Percentiles rank a stretch among this genome's conserved stretches.
phyloP scores from a whole-genome alignment of 768 basidiomycete species.

The Leccinum aurantiacum region DNA sequence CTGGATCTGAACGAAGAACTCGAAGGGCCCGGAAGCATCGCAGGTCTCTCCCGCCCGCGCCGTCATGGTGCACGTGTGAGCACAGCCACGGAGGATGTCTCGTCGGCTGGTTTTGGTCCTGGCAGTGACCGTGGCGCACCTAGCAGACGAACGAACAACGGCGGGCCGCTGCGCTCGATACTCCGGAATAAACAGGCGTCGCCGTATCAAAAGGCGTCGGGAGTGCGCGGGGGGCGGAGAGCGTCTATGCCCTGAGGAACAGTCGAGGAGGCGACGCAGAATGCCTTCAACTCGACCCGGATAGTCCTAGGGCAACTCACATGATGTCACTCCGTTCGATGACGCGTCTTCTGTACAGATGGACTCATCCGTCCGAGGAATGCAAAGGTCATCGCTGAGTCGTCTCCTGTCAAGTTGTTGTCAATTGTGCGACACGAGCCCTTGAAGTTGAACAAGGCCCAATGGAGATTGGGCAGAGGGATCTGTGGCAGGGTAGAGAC shows the following conservation, averaged over 20 bases:
- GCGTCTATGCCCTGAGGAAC: conserved; percentile 6
- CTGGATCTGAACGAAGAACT: conserved; percentile 1
- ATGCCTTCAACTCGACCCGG: neutral
- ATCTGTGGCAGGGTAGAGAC: neutral
- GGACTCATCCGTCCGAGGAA: neutral
- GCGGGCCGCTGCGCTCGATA: conserved; percentile 15
- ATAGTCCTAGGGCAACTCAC: neutral
- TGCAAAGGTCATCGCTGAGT: neutral
- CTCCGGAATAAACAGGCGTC: conserved; percentile 12
- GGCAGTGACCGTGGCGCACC: neutral
- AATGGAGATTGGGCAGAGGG: neutral
- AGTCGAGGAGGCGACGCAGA: neutral
- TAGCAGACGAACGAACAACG: neutral
- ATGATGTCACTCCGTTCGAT: neutral
- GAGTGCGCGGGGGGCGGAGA: neutral
- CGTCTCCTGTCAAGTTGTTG: neutral
- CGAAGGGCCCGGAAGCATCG: neutral
- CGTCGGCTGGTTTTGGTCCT: neutral
- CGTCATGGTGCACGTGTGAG: neutral
- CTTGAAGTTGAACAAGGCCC: neutral
- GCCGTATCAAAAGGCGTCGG: conserved; percentile 11
- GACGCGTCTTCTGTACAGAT: neutral
- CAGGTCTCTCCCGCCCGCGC: neutral
- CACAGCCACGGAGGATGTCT: neutral
- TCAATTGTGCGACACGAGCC: neutral